Evolutionary conservation across 1,139 yeast genomes (phyloP).

Genomic region (Suhomyces yuchorum): DNA sequence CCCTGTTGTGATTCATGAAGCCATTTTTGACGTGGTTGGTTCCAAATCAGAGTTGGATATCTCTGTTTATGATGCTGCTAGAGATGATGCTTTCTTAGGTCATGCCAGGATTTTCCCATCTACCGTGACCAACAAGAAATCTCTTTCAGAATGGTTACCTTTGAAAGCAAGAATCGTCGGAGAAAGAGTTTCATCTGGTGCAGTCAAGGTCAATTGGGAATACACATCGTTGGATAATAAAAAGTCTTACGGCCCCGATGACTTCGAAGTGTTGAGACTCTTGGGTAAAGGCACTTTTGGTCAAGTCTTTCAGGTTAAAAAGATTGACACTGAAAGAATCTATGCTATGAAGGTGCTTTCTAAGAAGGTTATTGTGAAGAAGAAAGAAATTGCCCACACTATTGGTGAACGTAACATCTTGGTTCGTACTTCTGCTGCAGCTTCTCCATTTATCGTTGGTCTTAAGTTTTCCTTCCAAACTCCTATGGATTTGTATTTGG

Average conservation of each 20-base stretch:
- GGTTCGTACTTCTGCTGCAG: slow-evolving; percentile 79
- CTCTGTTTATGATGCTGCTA: slow-evolving; percentile 81
- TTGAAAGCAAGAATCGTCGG: slow-evolving; percentile 75
- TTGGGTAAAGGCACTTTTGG: slow-evolving; percentile 98
- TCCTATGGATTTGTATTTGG: slow-evolving; percentile 84
- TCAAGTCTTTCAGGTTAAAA: slow-evolving; percentile 92
- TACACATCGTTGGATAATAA: slow-evolving; percentile 65
- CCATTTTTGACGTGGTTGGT: slow-evolving; percentile 88
- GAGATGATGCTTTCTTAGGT: slow-evolving; percentile 84
- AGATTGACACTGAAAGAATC: slow-evolving; percentile 82
- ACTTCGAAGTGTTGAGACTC: slow-evolving; percentile 85
- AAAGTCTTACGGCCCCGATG: slow-evolving; percentile 87
- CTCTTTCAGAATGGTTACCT: slow-evolving; percentile 65
- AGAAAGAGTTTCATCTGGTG: slow-evolving; percentile 70
- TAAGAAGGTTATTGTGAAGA: slow-evolving; percentile 91
- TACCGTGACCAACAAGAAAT: slow-evolving; percentile 42
- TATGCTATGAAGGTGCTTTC: slow-evolving; percentile 97
- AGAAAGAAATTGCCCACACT: slow-evolving; percentile 96
- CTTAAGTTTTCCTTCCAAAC: slow-evolving; percentile 95
- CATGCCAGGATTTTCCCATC: slow-evolving; percentile 75
- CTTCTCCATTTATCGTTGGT: slow-evolving; percentile 90
- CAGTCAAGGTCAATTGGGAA: slow-evolving; percentile 71
- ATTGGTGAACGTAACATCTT: slow-evolving; percentile 94
- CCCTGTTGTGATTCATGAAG: slow-evolving; percentile 28
- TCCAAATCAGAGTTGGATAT: slow-evolving; percentile 81